Evolutionary conservation across 345 rosid genomes (phyloP).

Genomic region (Geranium brycei): DNA sequence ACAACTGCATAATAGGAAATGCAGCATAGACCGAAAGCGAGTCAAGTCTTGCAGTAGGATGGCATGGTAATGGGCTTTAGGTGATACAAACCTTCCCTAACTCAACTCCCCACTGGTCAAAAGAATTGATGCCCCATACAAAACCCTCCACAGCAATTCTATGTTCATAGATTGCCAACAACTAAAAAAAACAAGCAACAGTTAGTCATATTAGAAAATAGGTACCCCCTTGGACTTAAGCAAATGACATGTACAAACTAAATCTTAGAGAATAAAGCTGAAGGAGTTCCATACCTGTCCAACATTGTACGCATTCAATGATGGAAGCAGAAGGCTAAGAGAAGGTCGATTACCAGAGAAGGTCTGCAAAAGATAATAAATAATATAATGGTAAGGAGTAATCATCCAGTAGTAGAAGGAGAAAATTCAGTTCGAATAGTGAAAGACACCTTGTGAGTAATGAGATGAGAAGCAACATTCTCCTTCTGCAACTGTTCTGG

Average conservation of each 20-base stretch:
- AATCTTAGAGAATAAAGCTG: too few species aligned
- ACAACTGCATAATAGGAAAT: background rate
- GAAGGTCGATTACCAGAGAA: constrained; percentile 91
- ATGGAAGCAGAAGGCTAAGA: constrained; percentile 76
- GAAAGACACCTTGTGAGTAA: constrained; percentile 74
- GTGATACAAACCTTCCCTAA: constrained; percentile 60
- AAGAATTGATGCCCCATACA: constrained; percentile 93
- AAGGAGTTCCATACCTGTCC: constrained; percentile 54
- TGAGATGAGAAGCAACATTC: constrained; percentile 56
- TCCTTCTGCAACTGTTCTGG: constrained; percentile 73
- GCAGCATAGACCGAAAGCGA: background rate
- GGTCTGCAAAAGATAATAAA: constrained; percentile 30
- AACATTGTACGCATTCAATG: constrained; percentile 58
- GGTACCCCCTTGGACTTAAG: too few species aligned
- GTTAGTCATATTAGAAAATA: background rate
- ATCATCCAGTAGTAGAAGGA: background rate
- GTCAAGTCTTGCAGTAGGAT: background rate
- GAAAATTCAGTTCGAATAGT: too few species aligned
- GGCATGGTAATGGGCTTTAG: background rate
- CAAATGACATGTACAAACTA: too few species aligned
- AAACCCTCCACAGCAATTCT: constrained; percentile 93
- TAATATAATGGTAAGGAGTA: constrained; percentile 1
- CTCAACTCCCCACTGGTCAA: constrained; percentile 99
- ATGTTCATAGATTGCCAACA: constrained; percentile 88
- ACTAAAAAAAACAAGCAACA: constrained; percentile 24